Evolutionary conservation across 1,284 basidiomycete species (phyloP).

Genomic region (Trichosporon asahii): DNA sequence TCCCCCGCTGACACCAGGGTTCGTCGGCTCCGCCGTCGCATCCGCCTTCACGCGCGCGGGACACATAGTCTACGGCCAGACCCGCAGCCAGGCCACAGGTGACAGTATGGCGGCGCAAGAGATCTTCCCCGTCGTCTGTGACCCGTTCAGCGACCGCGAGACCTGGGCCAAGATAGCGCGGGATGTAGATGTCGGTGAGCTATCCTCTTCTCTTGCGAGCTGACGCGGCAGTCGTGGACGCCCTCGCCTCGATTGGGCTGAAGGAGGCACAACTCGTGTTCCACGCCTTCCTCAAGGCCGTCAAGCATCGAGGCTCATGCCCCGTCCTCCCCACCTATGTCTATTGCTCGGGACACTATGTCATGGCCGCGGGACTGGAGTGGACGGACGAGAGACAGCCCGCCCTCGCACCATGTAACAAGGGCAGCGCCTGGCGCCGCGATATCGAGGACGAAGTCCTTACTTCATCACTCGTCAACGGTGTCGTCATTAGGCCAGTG

Average conservation of each 20-base stretch:
- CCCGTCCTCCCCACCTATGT: conserved; percentile 50
- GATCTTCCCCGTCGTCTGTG: conserved; percentile 57
- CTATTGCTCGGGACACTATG: conserved; percentile 57
- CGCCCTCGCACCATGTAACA: conserved; percentile 24
- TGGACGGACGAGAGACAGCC: conserved; percentile 41
- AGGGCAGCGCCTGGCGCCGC: conserved; percentile 34
- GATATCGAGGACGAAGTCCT: conserved; percentile 37
- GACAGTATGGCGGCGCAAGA: conserved; percentile 50
- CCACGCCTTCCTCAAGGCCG: conserved; percentile 13
- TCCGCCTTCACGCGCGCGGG: conserved; percentile 57
- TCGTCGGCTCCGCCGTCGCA: conserved; percentile 56
- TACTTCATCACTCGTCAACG: conserved; percentile 24
- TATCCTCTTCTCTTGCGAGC: not conserved
- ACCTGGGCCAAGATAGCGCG: conserved; percentile 53
- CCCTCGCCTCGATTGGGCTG: conserved; percentile 42
- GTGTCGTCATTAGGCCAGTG: conserved; percentile 35
- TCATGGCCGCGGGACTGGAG: conserved; percentile 47
- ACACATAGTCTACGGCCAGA: conserved; percentile 58
- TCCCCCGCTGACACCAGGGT: conserved; percentile 40
- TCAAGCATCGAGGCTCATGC: conserved; percentile 6
- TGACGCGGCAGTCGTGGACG: conserved; percentile 45
- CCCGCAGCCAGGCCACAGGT: conserved; percentile 47
- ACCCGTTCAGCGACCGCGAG: conserved; percentile 41
- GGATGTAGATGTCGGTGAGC: conserved; percentile 56
- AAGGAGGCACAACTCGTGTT: conserved; percentile 43